Evolutionary conservation across 495 filamentous ascomycete species (phyloP).

Genomic region (Xylaria telfairii): DNA sequence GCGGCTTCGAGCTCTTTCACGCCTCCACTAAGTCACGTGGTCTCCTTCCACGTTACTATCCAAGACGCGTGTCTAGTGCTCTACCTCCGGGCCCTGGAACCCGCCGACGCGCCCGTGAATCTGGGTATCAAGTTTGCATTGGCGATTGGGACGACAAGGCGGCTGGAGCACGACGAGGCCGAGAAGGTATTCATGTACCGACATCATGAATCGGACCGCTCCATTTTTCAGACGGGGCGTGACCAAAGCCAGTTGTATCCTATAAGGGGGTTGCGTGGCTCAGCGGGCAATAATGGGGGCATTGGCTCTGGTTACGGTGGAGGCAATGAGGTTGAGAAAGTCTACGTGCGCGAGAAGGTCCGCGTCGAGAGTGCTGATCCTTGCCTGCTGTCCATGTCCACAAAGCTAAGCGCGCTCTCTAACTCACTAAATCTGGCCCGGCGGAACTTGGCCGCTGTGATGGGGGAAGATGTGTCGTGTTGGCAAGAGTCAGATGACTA

Average conservation of each 20-base stretch:
- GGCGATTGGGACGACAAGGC: constrained; percentile 63
- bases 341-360: constrained; percentile 87
- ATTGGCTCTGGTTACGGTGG: background rate
- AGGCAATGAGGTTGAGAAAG: constrained; percentile 54
- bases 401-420: constrained; percentile 83
- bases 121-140: constrained; percentile 58
- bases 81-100: constrained; percentile 78
- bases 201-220: constrained; percentile 29
- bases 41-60: constrained; percentile 79
- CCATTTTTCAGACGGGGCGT: background rate
- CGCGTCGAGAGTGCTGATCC: constrained; percentile 92
- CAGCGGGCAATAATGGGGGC: background rate
- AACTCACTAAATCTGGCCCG: constrained; percentile 72
- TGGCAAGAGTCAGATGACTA: background rate
- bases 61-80: constrained; percentile 79
- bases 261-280: constrained; percentile 8
- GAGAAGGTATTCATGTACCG: constrained; percentile 70
- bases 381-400: constrained; percentile 81
- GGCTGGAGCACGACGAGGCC: constrained; percentile 80
- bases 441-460: constrained; percentile 77
- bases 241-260: constrained; percentile 13
- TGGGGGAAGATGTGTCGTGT: constrained; percentile 64
- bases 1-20: constrained; percentile 43
- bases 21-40: constrained; percentile 50
- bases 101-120: constrained; percentile 56